phyloP scores from a whole-genome alignment of 2,329 filamentous ascomycete genomes.

The Trichophyton verrucosum region DNA sequence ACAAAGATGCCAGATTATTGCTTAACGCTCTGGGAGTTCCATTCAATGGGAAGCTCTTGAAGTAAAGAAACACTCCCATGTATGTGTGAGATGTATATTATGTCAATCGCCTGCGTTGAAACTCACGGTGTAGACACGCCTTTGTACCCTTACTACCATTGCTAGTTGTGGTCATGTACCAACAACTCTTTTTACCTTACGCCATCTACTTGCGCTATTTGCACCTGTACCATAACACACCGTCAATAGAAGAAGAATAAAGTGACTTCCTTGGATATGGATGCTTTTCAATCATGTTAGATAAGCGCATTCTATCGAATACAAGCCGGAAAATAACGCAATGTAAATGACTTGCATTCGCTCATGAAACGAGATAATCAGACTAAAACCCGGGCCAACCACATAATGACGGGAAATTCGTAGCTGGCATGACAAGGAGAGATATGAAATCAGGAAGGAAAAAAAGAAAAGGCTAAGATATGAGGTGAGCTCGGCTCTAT shows the following conservation, averaged over 20 bases:
- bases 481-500: neutral
- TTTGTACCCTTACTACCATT: neutral
- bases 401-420: neutral
- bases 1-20: constrained; percentile 71
- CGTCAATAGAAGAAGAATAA: neutral
- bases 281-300: too few species aligned
- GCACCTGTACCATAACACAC: neutral
- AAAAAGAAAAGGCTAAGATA: neutral
- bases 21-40: constrained; percentile 61
- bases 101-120: neutral
- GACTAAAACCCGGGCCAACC: neutral
- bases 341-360: neutral
- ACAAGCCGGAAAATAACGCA: neutral
- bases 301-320: neutral
- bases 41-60: constrained; percentile 62
- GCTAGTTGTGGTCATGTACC: neutral
- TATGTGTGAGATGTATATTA: neutral
- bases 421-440: neutral
- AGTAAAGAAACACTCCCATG: constrained; percentile 27
- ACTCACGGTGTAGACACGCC: neutral
- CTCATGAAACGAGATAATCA: neutral
- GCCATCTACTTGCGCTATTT: neutral
- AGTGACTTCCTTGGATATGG: neutral
- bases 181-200: neutral
- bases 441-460: neutral